Base-by-base conservation (phyloP, 1,284 basidiomycete genomes). In the Thecaphora frezii region DNA sequence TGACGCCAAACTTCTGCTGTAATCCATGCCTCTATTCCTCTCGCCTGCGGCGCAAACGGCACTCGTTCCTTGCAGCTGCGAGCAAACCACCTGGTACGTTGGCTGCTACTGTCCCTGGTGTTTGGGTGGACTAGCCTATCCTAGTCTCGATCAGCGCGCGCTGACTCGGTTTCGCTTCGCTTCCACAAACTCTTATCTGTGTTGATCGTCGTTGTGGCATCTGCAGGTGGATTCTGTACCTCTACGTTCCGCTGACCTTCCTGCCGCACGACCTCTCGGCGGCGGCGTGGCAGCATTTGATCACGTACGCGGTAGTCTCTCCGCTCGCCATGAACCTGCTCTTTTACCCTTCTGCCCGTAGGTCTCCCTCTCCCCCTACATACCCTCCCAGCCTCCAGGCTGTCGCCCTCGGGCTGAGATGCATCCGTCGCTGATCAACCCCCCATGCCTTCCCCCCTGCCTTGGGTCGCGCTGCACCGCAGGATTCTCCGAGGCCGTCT, bases 401-500 rank as follows among this genome's bases (percentile, higher is more conserved):
- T 81, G 82, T 85, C 38, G 18, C 38, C 73, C 83, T 84, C 1
- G 90, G 5, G 7, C 28, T 13, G 7, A 28, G 7, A 28, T 28
- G 28, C 28, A 28, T 13, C 28, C 13, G 5, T 28, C 13, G 28
- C n/a, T n/a, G n/a, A n/a, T n/a, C n/a, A n/a, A n/a, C 28, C 28
- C 28, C 28, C 13, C 28, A 7, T 28, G 5, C 28, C 13, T 13
- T 5, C 28, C 28, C 28, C 28, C 28, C 28, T 13, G 28, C 7
- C 28, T 28, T 7, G 7, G 5, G 28, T 28, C 28, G 13, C 28
- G 28, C 13, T 28, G 28, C 13, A 13, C 89, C 23, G 91, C 91
- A 1, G 63, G 79, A 25, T 89, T 88, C 77, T 90, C 91, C 0
- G 92, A 96, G 80, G 84, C 83, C 47, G 91, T 94, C 71, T 87